Evolutionary conservation across 2,329 filamentous ascomycete genomes (phyloP), one percentile per base, ranked within the genome.

Genomic region (Graphium sp.): DNA sequence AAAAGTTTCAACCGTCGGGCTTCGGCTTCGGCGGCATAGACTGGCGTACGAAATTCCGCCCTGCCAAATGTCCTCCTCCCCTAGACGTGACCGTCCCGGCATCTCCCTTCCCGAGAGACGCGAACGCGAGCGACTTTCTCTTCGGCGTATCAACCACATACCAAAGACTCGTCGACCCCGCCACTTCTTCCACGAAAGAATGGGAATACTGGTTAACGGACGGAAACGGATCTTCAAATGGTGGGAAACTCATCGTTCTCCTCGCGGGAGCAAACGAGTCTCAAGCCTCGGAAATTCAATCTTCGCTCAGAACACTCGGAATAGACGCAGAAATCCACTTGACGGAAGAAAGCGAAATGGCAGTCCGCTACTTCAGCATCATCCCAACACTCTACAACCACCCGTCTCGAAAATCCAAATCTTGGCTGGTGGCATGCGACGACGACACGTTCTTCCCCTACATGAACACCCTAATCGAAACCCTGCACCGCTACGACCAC

Each of bases 401-500:
- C 41, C 53, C 3, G 56, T 67, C 2, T 63, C 65, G 3, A 59
- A 57, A 0, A 47, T 7, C 13, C 9, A 26, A 5, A 0, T 49
- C 52, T 18, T 74, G 68, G 67, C 55, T 60, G 7, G 60, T 56
- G 24, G 51, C 74, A 26, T 56, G 73, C 20, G 68, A 74, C 40
- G 69, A 74, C 39, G 69, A 74, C 39, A 74, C 69, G 2, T 74
- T 74, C 44, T 73, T 73, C 43, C 58, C 62, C 3, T 65, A 60
- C 3, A 55, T 74, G 26, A 44, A 58, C 29, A 52, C 54, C 1
- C 49, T 74, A n/a, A 49, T 57, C 16, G 43, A 56, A n/a, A 50
- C 56, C 6, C 52, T 74, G 4, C 40, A 39, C 19, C 41, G 47
- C 18, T 55, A 65, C 36, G 58, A 73, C 39, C 52, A 63, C 39